These are phyloP conservation scores for Nakaseomyces bracarensis DNA, from an alignment of 1,139 yeast genomes.

Conservation along the genomic window DNA sequence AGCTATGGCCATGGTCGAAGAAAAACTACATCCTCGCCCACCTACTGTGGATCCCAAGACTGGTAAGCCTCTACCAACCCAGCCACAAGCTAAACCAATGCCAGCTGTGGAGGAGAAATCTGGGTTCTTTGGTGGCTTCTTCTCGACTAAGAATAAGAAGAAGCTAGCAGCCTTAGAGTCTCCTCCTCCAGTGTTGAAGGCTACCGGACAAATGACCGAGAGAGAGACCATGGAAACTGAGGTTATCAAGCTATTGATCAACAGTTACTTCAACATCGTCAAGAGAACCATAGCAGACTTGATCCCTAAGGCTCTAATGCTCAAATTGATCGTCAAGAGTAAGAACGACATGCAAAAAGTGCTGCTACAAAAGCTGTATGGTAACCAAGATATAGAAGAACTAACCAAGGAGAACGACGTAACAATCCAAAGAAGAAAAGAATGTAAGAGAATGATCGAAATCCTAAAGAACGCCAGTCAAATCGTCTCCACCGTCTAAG, in stretches of 20 bases:
- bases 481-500: constrained; percentile 76
- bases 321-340: constrained; percentile 76
- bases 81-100: constrained; percentile 25
- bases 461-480: constrained; percentile 83
- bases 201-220: constrained; percentile 90
- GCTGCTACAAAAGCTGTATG: constrained; percentile 77
- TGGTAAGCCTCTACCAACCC: constrained; percentile 62
- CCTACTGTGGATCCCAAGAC: constrained; percentile 86
- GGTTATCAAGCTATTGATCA: constrained; percentile 83
- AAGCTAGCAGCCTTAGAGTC: constrained; percentile 94
- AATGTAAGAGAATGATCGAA: constrained; percentile 90
- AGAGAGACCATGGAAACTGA: constrained; percentile 96
- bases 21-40: constrained; percentile 79
- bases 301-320: constrained; percentile 92
- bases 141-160: constrained; percentile 86
- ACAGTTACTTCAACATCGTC: constrained; percentile 85
- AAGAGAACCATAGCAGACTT: constrained; percentile 89
- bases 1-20: constrained; percentile 92
- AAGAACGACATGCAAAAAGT: constrained; percentile 87
- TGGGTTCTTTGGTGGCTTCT: constrained; percentile 92
- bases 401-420: constrained; percentile 87
- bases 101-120: constrained; percentile 37
- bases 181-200: constrained; percentile 91
- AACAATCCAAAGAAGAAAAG: constrained; percentile 91
- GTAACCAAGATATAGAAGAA: constrained; percentile 62